These are phyloP conservation scores for Aspergillus cristatus DNA, from an alignment of 495 filamentous ascomycete species.

Conservation along the genomic window DNA sequence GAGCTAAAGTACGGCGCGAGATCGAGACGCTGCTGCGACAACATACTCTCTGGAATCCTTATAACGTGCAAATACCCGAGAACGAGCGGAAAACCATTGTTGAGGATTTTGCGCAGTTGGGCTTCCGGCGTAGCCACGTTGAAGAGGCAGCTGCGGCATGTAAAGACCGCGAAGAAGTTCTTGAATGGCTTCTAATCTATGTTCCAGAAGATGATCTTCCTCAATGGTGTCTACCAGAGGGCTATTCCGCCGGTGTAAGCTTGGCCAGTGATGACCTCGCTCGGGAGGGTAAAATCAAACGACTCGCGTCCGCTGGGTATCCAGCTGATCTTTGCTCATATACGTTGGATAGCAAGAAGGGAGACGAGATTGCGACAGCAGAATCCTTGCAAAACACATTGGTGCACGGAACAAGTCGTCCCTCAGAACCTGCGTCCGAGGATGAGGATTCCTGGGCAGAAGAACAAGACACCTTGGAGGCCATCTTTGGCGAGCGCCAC, in stretches of 20 bases:
- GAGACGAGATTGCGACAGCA: conserved; percentile 72
- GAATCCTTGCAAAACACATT: conserved; percentile 67
- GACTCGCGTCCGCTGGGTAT: conserved; percentile 77
- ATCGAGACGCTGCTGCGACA: conserved; percentile 70
- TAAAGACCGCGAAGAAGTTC: conserved; percentile 84
- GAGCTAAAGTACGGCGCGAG: conserved; percentile 59
- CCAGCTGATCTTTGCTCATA: conserved; percentile 72
- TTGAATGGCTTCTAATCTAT: conserved; percentile 91
- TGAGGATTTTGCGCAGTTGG: conserved; percentile 63
- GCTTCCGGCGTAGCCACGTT: conserved; percentile 79
- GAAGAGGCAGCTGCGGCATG: conserved; percentile 82
- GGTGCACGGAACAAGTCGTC: conserved; percentile 20
- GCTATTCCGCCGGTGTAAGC: conserved; percentile 78
- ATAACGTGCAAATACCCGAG: conserved; percentile 53
- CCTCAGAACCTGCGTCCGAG: conserved; percentile 9
- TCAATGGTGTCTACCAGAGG: conserved; percentile 79
- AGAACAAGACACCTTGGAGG: conserved; percentile 68
- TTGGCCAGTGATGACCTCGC: conserved; percentile 71
- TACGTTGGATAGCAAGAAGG: conserved; percentile 53
- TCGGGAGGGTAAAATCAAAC: conserved; percentile 68
- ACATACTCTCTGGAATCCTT: conserved; percentile 78
- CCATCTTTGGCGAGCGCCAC: conserved; percentile 68
- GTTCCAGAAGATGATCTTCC: conserved; percentile 95
- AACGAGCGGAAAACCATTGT: conserved; percentile 50
- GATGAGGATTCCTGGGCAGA: conserved; percentile 60